These are phyloP conservation scores for Paramecium caudatum DNA, from an alignment of 73 alveolate species.

Conservation along the genomic window DNA sequence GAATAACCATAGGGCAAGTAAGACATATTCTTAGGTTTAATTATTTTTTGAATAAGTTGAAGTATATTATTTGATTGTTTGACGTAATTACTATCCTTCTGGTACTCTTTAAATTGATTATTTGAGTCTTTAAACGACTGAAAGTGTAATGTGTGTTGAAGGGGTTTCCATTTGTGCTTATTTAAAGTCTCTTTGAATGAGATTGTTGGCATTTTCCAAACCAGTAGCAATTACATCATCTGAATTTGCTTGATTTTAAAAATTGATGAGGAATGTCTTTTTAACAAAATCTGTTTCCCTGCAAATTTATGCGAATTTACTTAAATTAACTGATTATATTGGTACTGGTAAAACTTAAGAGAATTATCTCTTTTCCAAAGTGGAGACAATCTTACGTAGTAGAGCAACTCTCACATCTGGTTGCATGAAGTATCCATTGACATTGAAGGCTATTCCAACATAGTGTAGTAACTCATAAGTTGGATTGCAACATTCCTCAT, in stretches of 20 bases:
- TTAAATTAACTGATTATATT: slow-evolving; percentile 37
- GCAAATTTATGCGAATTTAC: background rate
- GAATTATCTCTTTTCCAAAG: background rate
- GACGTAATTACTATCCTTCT: background rate
- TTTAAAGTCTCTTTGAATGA: slow-evolving; percentile 36
- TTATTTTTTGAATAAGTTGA: background rate
- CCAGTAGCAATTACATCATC: background rate
- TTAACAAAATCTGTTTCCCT: background rate
- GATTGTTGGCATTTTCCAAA: background rate
- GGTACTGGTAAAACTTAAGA: background rate
- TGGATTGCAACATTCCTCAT: background rate
- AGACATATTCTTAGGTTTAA: background rate
- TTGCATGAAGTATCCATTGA: slow-evolving; percentile 1
- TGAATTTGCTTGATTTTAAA: background rate
- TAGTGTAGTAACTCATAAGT: slow-evolving; percentile 34
- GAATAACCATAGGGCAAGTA: background rate
- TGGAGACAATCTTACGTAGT: background rate
- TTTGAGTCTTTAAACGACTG: slow-evolving; percentile 44
- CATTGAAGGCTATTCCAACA: slow-evolving; percentile 9
- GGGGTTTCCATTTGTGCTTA: background rate
- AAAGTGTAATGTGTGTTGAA: background rate
- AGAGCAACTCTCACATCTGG: slow-evolving; percentile 43
- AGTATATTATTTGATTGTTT: background rate
- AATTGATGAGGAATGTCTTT: background rate
- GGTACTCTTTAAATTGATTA: background rate